phyloP scores from a whole-genome alignment of 257 asterid genomes.

The Salvia miltiorrhiza region DNA sequence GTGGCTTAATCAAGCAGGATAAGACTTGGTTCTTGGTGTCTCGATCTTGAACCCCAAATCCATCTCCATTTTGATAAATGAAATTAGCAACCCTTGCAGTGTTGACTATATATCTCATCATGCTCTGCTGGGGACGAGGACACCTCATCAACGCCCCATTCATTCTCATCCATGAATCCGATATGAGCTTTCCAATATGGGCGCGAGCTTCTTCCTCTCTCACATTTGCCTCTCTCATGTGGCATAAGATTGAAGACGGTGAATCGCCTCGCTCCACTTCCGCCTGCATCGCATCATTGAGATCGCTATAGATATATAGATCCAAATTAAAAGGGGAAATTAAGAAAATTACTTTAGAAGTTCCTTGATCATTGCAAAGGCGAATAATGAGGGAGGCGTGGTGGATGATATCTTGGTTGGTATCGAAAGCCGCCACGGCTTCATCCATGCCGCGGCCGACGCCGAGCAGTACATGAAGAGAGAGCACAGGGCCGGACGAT shows the following conservation, averaged over 20 bases:
- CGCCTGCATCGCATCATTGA: constrained; percentile 28
- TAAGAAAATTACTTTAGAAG: constrained; percentile 39
- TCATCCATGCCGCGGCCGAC: constrained; percentile 14
- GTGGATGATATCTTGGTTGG: constrained; percentile 29
- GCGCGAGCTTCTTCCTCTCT: constrained; percentile 40
- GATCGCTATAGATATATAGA: neutral
- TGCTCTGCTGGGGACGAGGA: neutral
- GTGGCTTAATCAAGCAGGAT: constrained; percentile 47
- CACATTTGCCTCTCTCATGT: constrained; percentile 50
- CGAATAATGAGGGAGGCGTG: constrained; percentile 44
- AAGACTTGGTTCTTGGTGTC: constrained; percentile 38
- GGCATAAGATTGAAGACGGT: constrained; percentile 54
- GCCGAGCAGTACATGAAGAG: constrained; percentile 39
- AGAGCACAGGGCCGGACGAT: constrained; percentile 52
- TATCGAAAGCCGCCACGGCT: constrained; percentile 13
- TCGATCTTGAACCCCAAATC: constrained; percentile 49
- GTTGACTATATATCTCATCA: constrained; percentile 34
- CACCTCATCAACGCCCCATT: constrained; percentile 22
- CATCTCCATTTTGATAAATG: constrained; percentile 60
- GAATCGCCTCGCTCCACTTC: constrained; percentile 66
- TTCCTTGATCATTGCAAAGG: constrained; percentile 60
- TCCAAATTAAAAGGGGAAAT: no score
- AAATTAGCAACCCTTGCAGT: constrained; percentile 44
- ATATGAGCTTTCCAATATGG: constrained; percentile 26
- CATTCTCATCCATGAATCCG: constrained; percentile 40